Conservation (phyloP, 2,329 filamentous ascomycete species). For the Davidsoniella neocaledoniae region DNA sequence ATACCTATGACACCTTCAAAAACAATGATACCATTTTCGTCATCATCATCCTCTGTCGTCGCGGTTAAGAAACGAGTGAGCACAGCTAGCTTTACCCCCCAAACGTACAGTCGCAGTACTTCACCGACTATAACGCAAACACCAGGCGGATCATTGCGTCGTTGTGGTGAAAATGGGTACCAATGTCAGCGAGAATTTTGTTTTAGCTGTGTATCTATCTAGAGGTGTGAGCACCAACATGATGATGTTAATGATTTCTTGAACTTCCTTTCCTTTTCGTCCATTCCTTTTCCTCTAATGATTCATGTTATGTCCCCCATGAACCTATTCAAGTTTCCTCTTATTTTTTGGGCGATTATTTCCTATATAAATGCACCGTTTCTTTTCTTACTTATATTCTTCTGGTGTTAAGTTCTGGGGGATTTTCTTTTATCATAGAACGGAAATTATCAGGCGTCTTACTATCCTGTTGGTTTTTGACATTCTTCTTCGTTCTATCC, state of each 20-base stretch:
- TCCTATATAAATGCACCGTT: too few species aligned
- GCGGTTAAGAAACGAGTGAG: conserved; percentile 7
- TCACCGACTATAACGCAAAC: conserved; percentile 22
- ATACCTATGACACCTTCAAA: neutral
- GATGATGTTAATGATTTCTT: neutral
- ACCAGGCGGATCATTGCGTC: conserved; percentile 31
- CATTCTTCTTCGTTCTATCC: too few species aligned
- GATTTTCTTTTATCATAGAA: too few species aligned
- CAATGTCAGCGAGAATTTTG: conserved; percentile 41
- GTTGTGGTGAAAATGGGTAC: conserved; percentile 39
- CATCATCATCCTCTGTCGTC: neutral
- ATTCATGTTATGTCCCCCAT: neutral
- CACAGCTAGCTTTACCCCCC: neutral
- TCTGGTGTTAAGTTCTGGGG: too few species aligned
- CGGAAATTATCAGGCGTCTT: too few species aligned
- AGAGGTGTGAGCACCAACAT: neutral
- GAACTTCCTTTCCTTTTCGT: neutral
- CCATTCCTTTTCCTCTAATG: neutral
- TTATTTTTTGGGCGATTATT: neutral
- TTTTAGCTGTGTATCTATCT: conserved; percentile 33
- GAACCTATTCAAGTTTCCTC: neutral
- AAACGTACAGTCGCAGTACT: conserved; percentile 1
- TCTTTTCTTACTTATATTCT: too few species aligned
- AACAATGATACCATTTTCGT: neutral
- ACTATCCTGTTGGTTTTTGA: too few species aligned